A percentile compares a stretch with the other conserved stretches of the same genome.
phyloP scores from a whole-genome alignment of 495 filamentous ascomycete genomes.

The Neohortaea acidophila region DNA sequence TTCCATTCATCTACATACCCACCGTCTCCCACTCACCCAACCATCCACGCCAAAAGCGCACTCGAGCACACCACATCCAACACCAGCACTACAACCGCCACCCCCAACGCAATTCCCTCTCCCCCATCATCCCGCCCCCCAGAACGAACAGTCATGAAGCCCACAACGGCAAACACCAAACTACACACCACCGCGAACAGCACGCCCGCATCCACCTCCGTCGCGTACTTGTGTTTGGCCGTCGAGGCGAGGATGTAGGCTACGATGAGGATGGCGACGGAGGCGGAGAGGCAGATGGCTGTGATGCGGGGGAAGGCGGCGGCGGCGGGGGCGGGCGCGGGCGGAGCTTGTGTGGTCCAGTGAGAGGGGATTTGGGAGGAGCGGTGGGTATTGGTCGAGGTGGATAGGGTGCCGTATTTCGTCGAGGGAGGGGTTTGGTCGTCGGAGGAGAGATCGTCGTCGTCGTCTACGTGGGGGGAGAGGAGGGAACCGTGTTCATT shows the following conservation, averaged over 20 bases:
- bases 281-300: slow-evolving; percentile 11
- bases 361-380: neutral
- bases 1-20: too few species aligned
- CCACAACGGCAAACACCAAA: slow-evolving; percentile 39
- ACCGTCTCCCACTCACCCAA: too few species aligned
- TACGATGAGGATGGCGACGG: slow-evolving; percentile 35
- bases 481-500: slow-evolving; percentile 3
- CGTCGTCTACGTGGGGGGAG: neutral
- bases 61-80: slow-evolving; percentile 36
- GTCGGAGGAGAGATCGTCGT: slow-evolving; percentile 11
- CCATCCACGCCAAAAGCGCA: slow-evolving; percentile 31
- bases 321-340: neutral
- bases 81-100: slow-evolving; percentile 33
- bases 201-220: slow-evolving; percentile 46
- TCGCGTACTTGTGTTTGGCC: slow-evolving; percentile 35
- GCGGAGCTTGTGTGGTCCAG: neutral
- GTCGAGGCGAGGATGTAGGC: slow-evolving; percentile 39
- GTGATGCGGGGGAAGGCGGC: slow-evolving; percentile 6
- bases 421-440: neutral
- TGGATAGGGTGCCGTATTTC: slow-evolving; percentile 11
- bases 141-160: slow-evolving; percentile 36
- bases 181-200: slow-evolving; percentile 41
- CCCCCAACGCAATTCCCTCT: slow-evolving; percentile 28
- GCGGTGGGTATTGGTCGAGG: neutral
- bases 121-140: slow-evolving; percentile 31